phyloP scores from a whole-genome alignment of 257 asterid genomes.

The Solanum peruvianum region DNA sequence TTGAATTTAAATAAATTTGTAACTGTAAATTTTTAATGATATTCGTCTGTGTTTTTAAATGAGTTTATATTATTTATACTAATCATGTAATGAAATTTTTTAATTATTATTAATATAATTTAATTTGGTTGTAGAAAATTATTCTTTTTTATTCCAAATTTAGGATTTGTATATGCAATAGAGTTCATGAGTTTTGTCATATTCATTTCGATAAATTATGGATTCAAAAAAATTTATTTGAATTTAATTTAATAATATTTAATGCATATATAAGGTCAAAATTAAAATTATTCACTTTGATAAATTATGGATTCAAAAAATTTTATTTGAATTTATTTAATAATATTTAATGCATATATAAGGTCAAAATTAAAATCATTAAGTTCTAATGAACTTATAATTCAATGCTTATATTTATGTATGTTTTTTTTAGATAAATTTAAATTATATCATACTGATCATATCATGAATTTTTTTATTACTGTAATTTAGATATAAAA shows the following conservation, averaged over 20 bases:
- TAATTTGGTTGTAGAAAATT: background rate
- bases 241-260: background rate
- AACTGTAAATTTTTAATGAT: background rate
- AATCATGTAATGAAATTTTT: background rate
- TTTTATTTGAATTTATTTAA: background rate
- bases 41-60: background rate
- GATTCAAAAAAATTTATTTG: background rate
- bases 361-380: background rate
- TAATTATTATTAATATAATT: background rate
- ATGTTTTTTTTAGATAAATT: background rate
- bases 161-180: background rate
- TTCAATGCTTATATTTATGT: background rate
- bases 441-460: background rate
- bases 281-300: background rate
- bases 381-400: fast-evolving
- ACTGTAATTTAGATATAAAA: background rate
- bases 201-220: background rate
- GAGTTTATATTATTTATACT: background rate
- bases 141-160: background rate
- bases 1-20: background rate
- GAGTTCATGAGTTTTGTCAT: background rate
- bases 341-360: background rate
- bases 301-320: background rate
- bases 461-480: background rate
- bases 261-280: background rate